phyloP scores from a whole-genome alignment of 192 early-diverging fungal species.

The Glomus cerebriforme region DNA sequence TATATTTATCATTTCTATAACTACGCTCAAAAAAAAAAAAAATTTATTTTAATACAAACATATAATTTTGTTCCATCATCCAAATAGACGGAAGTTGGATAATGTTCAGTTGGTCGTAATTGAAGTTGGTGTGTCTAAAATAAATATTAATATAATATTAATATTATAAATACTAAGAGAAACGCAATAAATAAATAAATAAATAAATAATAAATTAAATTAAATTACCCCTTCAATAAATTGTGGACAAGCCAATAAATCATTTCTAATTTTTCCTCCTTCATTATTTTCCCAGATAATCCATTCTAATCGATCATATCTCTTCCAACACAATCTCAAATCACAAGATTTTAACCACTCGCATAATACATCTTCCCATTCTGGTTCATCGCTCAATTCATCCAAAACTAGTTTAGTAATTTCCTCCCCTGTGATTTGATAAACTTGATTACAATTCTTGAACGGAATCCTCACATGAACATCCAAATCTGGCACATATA shows the following conservation, averaged over 20 bases:
- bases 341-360: slow-evolving; percentile 38
- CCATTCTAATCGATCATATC: slow-evolving; percentile 49
- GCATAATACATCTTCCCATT: slow-evolving; percentile 43
- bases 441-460: slow-evolving; percentile 23
- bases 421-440: slow-evolving; percentile 32
- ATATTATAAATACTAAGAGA: neutral
- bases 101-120: slow-evolving; percentile 41
- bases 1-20: neutral
- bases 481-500: slow-evolving; percentile 42
- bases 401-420: slow-evolving; percentile 32
- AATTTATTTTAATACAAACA: neutral
- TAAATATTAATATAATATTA: neutral
- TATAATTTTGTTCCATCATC: slow-evolving; percentile 13
- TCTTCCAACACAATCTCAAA: slow-evolving; percentile 46
- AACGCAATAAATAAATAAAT: neutral
- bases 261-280: slow-evolving; percentile 36
- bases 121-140: slow-evolving; percentile 43
- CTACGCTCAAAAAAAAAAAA: neutral
- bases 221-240: slow-evolving; percentile 43
- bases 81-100: slow-evolving; percentile 35
- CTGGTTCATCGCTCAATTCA: slow-evolving; percentile 35
- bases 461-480: slow-evolving; percentile 45
- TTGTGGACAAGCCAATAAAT: slow-evolving; percentile 41
- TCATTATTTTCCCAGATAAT: slow-evolving; percentile 39
- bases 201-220: neutral